These are phyloP conservation scores for Fusarium paranaense DNA, from an alignment of 2,329 filamentous ascomycete species.

Conservation along the genomic window DNA sequence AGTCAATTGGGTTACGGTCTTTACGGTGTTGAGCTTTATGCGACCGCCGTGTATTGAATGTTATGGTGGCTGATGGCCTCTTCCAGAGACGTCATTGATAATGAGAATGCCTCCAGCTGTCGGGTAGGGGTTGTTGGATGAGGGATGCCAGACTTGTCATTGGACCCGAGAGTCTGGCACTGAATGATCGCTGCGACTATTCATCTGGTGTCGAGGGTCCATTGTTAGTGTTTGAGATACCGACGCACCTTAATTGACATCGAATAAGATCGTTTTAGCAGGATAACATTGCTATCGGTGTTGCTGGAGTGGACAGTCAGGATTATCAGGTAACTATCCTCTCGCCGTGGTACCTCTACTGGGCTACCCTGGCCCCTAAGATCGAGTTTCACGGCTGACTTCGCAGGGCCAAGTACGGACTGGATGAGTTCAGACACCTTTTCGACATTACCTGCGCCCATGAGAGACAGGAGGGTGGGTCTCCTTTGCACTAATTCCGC, in stretches of 20 bases:
- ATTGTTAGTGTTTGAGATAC: not conserved
- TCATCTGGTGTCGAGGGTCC: not conserved
- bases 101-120: not conserved
- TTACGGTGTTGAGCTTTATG: not conserved
- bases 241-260: not conserved
- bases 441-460: fast-evolving
- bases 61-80: not conserved
- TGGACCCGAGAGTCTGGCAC: not conserved
- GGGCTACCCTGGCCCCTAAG: too few species aligned
- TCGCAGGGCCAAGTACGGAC: not conserved
- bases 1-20: not conserved
- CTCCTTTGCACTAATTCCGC: not conserved
- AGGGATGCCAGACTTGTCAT: not conserved
- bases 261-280: not conserved
- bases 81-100: not conserved
- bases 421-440: not conserved
- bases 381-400: not conserved
- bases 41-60: too few species aligned
- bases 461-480: not conserved
- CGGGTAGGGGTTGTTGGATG: not conserved
- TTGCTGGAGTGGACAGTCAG: too few species aligned
- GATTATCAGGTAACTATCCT: too few species aligned
- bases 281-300: not conserved
- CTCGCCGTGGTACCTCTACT: too few species aligned
- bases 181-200: not conserved